Evolutionary conservation across 306 rosid species (phyloP).

Genomic region (Mimosa bimucronata): DNA sequence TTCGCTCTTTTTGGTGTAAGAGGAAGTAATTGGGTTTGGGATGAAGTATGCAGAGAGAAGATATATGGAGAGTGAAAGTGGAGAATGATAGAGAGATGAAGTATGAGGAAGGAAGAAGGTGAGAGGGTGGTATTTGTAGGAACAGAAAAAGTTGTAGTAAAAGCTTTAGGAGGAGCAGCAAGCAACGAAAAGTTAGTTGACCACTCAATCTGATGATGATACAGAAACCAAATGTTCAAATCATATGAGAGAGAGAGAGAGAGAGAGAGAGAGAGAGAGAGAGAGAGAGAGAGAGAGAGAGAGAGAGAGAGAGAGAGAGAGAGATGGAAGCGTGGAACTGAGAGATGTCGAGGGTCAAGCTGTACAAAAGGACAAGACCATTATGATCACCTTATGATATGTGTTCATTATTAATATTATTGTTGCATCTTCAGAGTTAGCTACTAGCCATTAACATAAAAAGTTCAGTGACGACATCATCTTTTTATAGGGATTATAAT

Average conservation of each 20-base stretch:
- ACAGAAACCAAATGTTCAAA: conserved; percentile 38
- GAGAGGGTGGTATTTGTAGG: conserved; percentile 38
- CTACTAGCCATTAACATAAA: background rate
- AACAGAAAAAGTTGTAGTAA: conserved; percentile 43
- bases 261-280: background rate
- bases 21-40: conserved; percentile 26
- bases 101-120: conserved; percentile 10
- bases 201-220: conserved; percentile 31
- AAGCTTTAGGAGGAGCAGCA: conserved; percentile 47
- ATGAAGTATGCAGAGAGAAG: conserved; percentile 30
- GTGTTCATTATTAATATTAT: background rate
- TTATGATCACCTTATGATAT: conserved; percentile 29
- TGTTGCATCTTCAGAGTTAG: background rate
- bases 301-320: background rate
- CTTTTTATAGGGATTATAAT: background rate
- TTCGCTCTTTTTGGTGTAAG: conserved; percentile 4
- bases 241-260: conserved; percentile 29
- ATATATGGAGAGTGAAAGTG: background rate
- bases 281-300: conserved; percentile 2
- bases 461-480: background rate
- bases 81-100: conserved; percentile 24
- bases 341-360: conserved; percentile 39
- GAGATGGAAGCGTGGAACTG: conserved; percentile 32
- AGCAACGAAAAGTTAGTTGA: conserved; percentile 48
- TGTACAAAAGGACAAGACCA: conserved; percentile 41